Evolutionary conservation across 257 asterid species (phyloP), one percentile per base, ranked within the genome.

Genomic region (Schizonepeta tenuifolia): DNA sequence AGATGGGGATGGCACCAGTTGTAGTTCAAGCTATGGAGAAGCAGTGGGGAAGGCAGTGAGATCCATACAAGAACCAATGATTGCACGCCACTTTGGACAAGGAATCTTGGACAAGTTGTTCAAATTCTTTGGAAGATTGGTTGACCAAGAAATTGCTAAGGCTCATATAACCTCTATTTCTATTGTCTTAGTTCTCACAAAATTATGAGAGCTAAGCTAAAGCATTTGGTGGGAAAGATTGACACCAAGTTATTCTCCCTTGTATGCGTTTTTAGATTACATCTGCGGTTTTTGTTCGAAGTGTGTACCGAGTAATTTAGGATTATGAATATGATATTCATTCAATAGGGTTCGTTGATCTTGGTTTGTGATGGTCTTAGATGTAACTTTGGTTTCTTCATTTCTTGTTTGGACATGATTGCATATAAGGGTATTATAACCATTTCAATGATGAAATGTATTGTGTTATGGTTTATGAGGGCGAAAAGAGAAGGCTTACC

Each of bases 21-120:
- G 20, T 6, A 2, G 18, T 6, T 1, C 61, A 17, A n/a, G 96
- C 83, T 89, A 94, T 72, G 97, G 99, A 57, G 69, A 65, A 66
- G 86, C 79, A 43, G 88, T 88, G 18, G 96, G 97, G 14, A 86
- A 81, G 81, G 67, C 97, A 24, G 96, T 92, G 41, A 83, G 98
- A 61, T 91, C 99, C 10, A 79, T 92, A 54, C 99, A 92, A 85
- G 97, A 93, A 79, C 85, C 97, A 17, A 83, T 86, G 91, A 26
- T 91, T 20, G 70, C 82, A 3, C 87, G 84, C 70, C 98, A 91
- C 74, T 91, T 93, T 67, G 96, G 95, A 49, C 84, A 80, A 49
- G 77, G 31, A 6, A 85, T 86, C 10, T 7, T 91, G 70, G 87
- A 93, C 54, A 81, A 75, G 28, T 53, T 93, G 79, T 89, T 93